Evolutionary conservation across 1,139 yeast species (phyloP).

Genomic region (Pichia sp.): DNA sequence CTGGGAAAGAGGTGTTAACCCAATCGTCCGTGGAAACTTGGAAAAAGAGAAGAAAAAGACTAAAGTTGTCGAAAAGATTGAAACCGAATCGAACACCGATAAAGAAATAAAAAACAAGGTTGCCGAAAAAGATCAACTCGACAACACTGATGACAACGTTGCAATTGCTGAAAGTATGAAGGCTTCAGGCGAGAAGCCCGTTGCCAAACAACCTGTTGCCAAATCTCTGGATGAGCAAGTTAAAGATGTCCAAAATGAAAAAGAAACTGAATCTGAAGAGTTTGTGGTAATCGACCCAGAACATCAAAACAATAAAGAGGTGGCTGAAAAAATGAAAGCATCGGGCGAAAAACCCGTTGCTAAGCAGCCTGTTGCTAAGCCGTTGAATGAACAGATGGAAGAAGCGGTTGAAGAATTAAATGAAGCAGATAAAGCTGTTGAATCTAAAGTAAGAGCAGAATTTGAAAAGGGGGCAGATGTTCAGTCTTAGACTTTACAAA

Average conservation of each 20-base stretch:
- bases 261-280: conserved; percentile 2
- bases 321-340: conserved; percentile 19
- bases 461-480: too few species aligned
- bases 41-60: too few species aligned
- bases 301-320: conserved; percentile 9
- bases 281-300: conserved; percentile 4
- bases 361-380: conserved; percentile 18
- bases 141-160: conserved; percentile 11
- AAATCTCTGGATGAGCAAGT: neutral
- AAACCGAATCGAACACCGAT: neutral
- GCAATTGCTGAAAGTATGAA: conserved; percentile 19
- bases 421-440: too few species aligned
- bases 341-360: conserved; percentile 19
- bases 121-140: neutral
- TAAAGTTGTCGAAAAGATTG: neutral
- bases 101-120: neutral
- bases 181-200: conserved; percentile 16
- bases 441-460: too few species aligned
- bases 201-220: conserved; percentile 18
- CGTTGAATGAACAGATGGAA: conserved; percentile 8
- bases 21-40: neutral
- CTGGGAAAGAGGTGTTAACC: conserved; percentile 33
- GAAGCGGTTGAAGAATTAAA: conserved; percentile 2
- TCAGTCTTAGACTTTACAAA: too few species aligned
- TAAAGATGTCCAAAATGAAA: conserved; percentile 1